phyloP scores from a whole-genome alignment of 2,329 filamentous ascomycete species.

The Sporothrix pseudoabietina region DNA sequence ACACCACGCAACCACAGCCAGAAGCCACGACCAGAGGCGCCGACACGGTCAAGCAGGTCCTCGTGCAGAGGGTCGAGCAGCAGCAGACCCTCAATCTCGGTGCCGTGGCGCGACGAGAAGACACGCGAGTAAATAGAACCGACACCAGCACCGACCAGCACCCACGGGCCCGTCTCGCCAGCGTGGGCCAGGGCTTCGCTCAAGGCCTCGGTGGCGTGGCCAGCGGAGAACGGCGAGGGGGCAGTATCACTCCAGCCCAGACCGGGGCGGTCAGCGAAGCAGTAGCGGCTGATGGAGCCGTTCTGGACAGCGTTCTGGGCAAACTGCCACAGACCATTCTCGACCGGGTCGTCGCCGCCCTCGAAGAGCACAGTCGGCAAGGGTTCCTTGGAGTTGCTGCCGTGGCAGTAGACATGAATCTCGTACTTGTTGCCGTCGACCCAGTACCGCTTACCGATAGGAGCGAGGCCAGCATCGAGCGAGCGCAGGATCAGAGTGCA shows the following conservation, averaged over 20 bases:
- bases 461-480: constrained; percentile 71
- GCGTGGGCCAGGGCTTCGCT: constrained; percentile 80
- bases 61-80: constrained; percentile 90
- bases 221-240: constrained; percentile 88
- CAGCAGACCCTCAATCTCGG: constrained; percentile 74
- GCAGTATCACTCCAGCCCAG: constrained; percentile 87
- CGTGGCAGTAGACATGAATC: constrained; percentile 82
- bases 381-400: constrained; percentile 64
- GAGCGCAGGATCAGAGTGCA: constrained; percentile 77
- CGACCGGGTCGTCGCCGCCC: constrained; percentile 76
- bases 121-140: constrained; percentile 89
- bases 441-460: constrained; percentile 73
- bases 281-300: constrained; percentile 83
- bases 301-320: constrained; percentile 75
- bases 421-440: constrained; percentile 85
- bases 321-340: constrained; percentile 77
- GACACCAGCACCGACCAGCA: constrained; percentile 82
- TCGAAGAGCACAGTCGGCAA: constrained; percentile 85
- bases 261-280: constrained; percentile 92
- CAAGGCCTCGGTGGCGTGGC: constrained; percentile 86
- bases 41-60: constrained; percentile 72
- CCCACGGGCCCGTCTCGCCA: constrained; percentile 84
- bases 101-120: constrained; percentile 80
- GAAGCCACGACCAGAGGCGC: constrained; percentile 72
- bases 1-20: constrained; percentile 82